Base-by-base conservation (phyloP, 106 monocot genomes). In the Allium sativum region DNA sequence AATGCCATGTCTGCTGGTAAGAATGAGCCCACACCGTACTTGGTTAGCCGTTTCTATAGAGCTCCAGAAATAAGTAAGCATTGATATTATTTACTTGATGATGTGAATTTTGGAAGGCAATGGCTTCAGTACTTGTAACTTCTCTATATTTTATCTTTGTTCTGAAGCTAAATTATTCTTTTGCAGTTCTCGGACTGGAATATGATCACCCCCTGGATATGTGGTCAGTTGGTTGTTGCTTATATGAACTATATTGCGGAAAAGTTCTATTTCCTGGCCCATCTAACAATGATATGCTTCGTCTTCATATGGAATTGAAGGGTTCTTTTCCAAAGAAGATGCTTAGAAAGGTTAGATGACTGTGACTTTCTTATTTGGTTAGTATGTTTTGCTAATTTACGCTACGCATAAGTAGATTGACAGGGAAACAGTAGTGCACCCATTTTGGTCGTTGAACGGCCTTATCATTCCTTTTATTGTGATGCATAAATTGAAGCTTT, bases 161-260 rank as follows among this genome's bases (percentile, higher is more conserved):
- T 41, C 31, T 64, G 14, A 21, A 54, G 45, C 44, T 53, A 55
- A 40, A 8, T 66, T 73, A 17, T 71, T 61, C 61, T 52, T 50
- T 68, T 74, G 72, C 74, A 96, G 96, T 96, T 84, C 87, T 96
- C 69, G 96, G 96, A 31, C 71, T 96, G 64, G 58, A 79, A 21
- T 96, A 96, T 74, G 96, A 96, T 73, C 91, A 96, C 73, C 91
- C 91, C 12, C 48, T 96, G 77, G 91, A 96, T 60, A 91, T 96
- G 11, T 96, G 96, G 96, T 96, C 96, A 56, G 87, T 96, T 67
- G 96, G 96, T 48, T 96, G 96, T 65, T 96, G 96, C 54, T 72
- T 96, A 59, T 96, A 82, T 78, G 96, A 96, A 76, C 79, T 96
- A 55, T 96, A 96, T 43, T 68, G 82, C 42, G 96, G 96, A 47